Evolutionary conservation across 371 early-diverging fungal genomes (phyloP).

Genomic region (Apophysomyces variabilis): DNA sequence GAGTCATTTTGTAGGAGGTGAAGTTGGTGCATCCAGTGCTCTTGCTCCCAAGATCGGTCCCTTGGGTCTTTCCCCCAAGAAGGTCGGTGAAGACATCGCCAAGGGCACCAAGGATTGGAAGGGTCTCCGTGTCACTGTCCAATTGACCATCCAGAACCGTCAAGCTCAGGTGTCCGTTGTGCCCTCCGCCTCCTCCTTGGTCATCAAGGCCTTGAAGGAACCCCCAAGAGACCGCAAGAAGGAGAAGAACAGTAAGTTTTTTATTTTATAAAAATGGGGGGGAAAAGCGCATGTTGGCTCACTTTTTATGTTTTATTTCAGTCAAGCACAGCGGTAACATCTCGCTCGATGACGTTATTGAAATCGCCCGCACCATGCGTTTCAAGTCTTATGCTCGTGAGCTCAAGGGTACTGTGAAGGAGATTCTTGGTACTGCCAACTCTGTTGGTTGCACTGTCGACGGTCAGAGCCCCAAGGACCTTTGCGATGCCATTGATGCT

Average conservation of each 20-base stretch:
- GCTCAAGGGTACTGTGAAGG: conserved; percentile 93
- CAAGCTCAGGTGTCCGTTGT: conserved; percentile 96
- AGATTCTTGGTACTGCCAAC: conserved; percentile 96
- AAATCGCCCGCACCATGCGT: conserved; percentile 93
- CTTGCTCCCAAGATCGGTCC: conserved; percentile 99
- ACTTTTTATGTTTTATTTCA: not conserved
- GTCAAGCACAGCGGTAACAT: conserved; percentile 91
- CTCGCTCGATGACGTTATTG: conserved; percentile 86
- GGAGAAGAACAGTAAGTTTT: conserved; percentile 88
- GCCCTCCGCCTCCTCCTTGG: conserved; percentile 94
- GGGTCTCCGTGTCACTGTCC: conserved; percentile 96
- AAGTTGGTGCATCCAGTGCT: conserved; percentile 98
- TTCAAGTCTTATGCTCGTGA: conserved; percentile 83
- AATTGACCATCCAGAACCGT: conserved; percentile 98
- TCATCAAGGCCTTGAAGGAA: conserved; percentile 98
- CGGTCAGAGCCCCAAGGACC: conserved; percentile 47
- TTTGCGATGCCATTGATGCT: conserved; percentile 45
- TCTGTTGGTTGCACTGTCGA: conserved; percentile 89
- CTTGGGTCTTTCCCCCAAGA: conserved; percentile 99
- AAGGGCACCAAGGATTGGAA: conserved; percentile 79
- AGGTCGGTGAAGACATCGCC: conserved; percentile 99
- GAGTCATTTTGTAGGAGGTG: conserved; percentile 65
- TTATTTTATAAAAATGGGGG: not conserved
- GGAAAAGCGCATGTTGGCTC: not conserved
- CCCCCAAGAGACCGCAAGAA: conserved; percentile 98